Evolutionary conservation across 768 basidiomycete genomes (phyloP), one percentile per base, ranked within the genome.

Genomic region (Dacryopinax primogenitus): DNA sequence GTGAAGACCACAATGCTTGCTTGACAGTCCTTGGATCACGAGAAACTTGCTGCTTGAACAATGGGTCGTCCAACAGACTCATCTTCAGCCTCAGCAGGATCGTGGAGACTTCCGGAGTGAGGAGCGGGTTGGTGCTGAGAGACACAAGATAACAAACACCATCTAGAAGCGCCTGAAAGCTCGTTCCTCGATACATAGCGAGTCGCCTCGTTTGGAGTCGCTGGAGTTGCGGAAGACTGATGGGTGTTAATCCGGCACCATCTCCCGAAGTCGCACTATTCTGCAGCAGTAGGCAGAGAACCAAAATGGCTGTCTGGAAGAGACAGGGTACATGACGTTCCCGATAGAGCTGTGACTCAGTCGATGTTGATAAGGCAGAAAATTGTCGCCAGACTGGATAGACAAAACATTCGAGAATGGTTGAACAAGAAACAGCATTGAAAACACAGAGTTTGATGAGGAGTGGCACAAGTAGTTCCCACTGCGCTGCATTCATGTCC

Each of bases 1-100:
- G 21, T 3, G 51, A 58, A 58, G 51, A 58, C 26, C 26, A 26
- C 3, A 58, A 30, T 11, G 51, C 23, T 58, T 30, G 51, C 51
- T 58, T 26, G 51, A 58, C 32, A 3, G 23, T 15, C 3, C 26
- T 11, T 3, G 51, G 51, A 18, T 58, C 51, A 2, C 51, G 51
- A 15, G 51, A 58, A 6, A 58, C 51, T 58, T 58, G 51, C 51
- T 58, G 51, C 51, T 58, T 58, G 51, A 58, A 58, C 2, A 58
- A 30, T 23, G 51, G 51, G 32, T 58, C 51, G 32, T 58, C 51
- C 51, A 58, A 30, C 18, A 58, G 32, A 21, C 51, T 58, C 51
- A 58, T 58, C 30, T 58, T 58, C 26, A 58, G 21, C 9, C 51
- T 26, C 13, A 58, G 51, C 26, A 58, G 21, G 4, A 30, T 58